Percentiles rank a stretch among this genome's conserved stretches.
Evolutionary conservation across 257 asterid species (phyloP).

Genomic region (Fraxinus pennsylvanica): DNA sequence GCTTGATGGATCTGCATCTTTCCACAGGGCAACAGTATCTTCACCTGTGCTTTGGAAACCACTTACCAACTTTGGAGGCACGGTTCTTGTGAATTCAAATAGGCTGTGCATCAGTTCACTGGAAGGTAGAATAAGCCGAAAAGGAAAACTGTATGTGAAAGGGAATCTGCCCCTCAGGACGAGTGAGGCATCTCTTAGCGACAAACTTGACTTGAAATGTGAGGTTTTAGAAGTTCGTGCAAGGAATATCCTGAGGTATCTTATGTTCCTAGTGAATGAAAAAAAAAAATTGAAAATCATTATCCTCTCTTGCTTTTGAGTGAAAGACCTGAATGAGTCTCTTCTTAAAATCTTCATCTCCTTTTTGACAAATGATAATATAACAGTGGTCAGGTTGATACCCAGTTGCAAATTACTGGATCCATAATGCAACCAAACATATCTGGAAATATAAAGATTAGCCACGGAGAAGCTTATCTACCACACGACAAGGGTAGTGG

Average conservation of each 20-base stretch:
- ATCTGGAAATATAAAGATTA: constrained; percentile 88
- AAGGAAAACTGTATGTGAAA: constrained; percentile 82
- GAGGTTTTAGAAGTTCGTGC: constrained; percentile 97
- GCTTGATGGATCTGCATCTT: constrained; percentile 95
- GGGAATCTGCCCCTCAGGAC: constrained; percentile 84
- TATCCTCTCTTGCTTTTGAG: constrained; percentile 16
- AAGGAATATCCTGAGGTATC: constrained; percentile 83
- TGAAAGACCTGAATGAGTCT: background rate
- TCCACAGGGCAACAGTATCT: constrained; percentile 91
- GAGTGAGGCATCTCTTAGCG: constrained; percentile 69
- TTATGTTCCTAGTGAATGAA: constrained; percentile 12
- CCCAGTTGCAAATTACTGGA: constrained; percentile 88
- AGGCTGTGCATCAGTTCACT: constrained; percentile 76
- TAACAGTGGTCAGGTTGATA: constrained; percentile 96
- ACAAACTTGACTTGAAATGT: constrained; percentile 91
- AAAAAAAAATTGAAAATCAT: background rate
- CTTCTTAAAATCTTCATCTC: constrained; percentile 13
- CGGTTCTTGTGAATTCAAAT: constrained; percentile 86
- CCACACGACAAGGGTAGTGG: constrained; percentile 98
- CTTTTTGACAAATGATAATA: constrained; percentile 33
- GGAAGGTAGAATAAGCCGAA: constrained; percentile 97
- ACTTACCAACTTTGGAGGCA: constrained; percentile 87
- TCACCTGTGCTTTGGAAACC: constrained; percentile 95
- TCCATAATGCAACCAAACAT: constrained; percentile 95
- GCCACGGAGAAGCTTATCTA: constrained; percentile 96